These are phyloP conservation scores for Gardenia jasminoides DNA, from an alignment of 257 asterid genomes.

Conservation along the genomic window DNA sequence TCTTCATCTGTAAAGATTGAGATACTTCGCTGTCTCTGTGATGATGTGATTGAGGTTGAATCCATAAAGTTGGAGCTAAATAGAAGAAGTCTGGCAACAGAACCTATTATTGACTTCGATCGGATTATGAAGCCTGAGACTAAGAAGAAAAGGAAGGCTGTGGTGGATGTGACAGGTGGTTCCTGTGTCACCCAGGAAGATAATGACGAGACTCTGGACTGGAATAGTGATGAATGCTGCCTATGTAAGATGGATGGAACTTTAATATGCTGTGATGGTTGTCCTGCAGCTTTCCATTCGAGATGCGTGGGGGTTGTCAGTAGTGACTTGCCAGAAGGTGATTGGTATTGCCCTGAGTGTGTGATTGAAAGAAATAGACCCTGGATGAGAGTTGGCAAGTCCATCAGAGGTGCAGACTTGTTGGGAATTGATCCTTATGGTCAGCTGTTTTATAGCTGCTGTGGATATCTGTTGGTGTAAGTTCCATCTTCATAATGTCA, in stretches of 20 bases:
- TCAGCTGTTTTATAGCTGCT: conserved; percentile 68
- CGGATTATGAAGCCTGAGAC: conserved; percentile 41
- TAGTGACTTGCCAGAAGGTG: conserved; percentile 90
- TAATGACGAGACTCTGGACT: conserved; percentile 52
- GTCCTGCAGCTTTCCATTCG: conserved; percentile 97
- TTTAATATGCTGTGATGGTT: conserved; percentile 97
- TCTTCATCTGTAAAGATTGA: conserved; percentile 69
- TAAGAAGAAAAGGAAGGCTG: conserved; percentile 56
- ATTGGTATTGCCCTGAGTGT: conserved; percentile 99
- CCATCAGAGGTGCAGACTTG: conserved; percentile 74
- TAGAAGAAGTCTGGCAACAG: conserved; percentile 58
- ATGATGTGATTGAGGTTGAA: conserved; percentile 83
- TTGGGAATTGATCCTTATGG: conserved; percentile 82
- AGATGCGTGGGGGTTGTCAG: conserved; percentile 88
- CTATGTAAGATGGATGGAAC: conserved; percentile 96
- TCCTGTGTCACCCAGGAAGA: conserved; percentile 66
- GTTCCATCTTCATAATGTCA: conserved; percentile 36
- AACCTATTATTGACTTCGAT: conserved; percentile 48
- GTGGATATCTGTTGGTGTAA: conserved; percentile 92
- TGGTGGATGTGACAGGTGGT: conserved; percentile 47
- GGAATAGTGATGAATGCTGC: conserved; percentile 91
- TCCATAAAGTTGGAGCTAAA: conserved; percentile 66
- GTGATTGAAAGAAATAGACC: conserved; percentile 62
- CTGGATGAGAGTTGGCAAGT: conserved; percentile 54
- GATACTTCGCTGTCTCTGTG: conserved; percentile 81